Evolutionary conservation across 2,329 filamentous ascomycete species (phyloP).

Genomic region (Sclerotinia sclerotiorum): DNA sequence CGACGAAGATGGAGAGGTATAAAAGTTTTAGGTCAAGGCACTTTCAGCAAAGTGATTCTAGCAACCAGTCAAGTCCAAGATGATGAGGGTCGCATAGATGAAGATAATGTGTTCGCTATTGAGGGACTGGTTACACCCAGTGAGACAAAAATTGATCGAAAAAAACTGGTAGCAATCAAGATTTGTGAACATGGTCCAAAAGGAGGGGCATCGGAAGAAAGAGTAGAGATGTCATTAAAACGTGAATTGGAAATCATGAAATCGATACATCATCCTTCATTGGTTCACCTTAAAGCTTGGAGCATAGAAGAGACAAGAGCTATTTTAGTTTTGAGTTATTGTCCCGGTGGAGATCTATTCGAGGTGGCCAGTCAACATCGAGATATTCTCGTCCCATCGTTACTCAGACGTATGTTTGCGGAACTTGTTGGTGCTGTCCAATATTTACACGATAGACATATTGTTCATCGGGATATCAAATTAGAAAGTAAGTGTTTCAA

Average conservation of each 20-base stretch:
- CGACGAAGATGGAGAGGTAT: conserved; percentile 76
- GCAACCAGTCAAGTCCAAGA: conserved; percentile 73
- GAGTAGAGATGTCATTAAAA: conserved; percentile 90
- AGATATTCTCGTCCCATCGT: conserved; percentile 62
- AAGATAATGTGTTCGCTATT: conserved; percentile 40
- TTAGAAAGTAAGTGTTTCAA: conserved; percentile 74
- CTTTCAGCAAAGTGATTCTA: conserved; percentile 91
- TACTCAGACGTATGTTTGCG: conserved; percentile 84
- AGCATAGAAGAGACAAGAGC: conserved; percentile 80
- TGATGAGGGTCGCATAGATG: conserved; percentile 46
- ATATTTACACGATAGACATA: conserved; percentile 80
- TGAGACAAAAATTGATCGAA: conserved; percentile 57
- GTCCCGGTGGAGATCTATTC: conserved; percentile 91
- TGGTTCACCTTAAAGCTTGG: conserved; percentile 91
- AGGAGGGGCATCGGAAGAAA: conserved; percentile 88
- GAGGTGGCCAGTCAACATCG: conserved; percentile 78
- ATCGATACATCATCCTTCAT: conserved; percentile 80
- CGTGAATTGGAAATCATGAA: conserved; percentile 94
- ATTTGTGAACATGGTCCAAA: conserved; percentile 93
- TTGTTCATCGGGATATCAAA: conserved; percentile 97
- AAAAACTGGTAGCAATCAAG: conserved; percentile 88
- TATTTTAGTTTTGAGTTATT: conserved; percentile 85
- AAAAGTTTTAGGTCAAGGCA: conserved; percentile 82
- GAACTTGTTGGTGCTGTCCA: conserved; percentile 82
- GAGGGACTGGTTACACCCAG: conserved; percentile 38